Percentiles rank a stretch among this genome's conserved stretches.
Conservation (phyloP, 1,139 yeast genomes). For the Candida sanyaensis region DNA sequence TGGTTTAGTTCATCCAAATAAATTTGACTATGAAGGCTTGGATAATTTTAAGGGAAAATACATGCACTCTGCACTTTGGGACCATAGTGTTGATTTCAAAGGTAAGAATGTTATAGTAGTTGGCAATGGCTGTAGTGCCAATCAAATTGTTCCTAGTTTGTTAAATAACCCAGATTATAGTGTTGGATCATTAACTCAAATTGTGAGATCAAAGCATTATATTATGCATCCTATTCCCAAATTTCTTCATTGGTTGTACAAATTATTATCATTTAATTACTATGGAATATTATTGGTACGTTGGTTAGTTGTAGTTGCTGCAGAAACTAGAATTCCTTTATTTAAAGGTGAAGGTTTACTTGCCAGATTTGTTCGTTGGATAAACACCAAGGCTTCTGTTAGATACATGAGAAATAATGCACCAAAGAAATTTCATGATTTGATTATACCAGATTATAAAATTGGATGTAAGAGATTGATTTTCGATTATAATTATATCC, state of each 20-base stretch:
- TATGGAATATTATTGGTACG: constrained; percentile 31
- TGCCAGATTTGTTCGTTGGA: constrained; percentile 28
- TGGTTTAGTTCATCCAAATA: constrained; percentile 39
- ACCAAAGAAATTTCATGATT: constrained; percentile 36
- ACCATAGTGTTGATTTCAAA: constrained; percentile 39
- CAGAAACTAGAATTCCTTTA: constrained; percentile 40
- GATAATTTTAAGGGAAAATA: constrained; percentile 45
- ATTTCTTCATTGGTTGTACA: not conserved
- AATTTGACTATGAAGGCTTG: constrained; percentile 35
- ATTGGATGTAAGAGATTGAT: constrained; percentile 47
- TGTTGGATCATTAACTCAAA: constrained; percentile 33
- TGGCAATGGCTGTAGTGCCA: constrained; percentile 50
- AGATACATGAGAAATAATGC: constrained; percentile 31
- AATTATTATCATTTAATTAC: constrained; percentile 25
- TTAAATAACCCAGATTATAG: constrained; percentile 24
- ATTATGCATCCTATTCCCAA: constrained; percentile 42
- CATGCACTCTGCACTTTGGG: constrained; percentile 53
- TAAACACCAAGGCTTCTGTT: constrained; percentile 21
- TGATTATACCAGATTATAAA: constrained; percentile 39
- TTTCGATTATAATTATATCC: constrained; percentile 39
- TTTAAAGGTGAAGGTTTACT: constrained; percentile 32
- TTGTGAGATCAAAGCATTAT: constrained; percentile 40
- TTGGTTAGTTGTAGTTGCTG: constrained; percentile 26
- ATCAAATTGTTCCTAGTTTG: constrained; percentile 40
- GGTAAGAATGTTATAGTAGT: constrained; percentile 37